Conservation (phyloP, 140 eudicot species). For the Flaveria floridana region DNA sequence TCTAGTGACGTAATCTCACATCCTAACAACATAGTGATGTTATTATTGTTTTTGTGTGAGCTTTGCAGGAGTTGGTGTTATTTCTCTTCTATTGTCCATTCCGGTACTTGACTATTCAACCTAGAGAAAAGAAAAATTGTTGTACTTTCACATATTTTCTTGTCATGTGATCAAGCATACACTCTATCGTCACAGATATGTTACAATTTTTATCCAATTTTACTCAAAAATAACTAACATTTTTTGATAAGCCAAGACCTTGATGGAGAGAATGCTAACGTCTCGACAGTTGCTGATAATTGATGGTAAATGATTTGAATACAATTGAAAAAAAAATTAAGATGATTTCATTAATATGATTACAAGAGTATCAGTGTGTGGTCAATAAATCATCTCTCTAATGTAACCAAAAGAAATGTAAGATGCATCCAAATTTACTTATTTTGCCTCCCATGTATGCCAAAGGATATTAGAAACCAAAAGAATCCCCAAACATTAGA, state of each 20-base stretch:
- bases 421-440: background rate
- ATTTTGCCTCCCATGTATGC: background rate
- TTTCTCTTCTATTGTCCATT: background rate
- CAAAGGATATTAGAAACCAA: background rate
- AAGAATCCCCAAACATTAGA: background rate
- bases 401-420: background rate
- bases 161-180: background rate
- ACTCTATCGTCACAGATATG: background rate
- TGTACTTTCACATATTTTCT: background rate
- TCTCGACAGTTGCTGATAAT: background rate
- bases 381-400: background rate
- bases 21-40: background rate
- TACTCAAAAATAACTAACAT: background rate
- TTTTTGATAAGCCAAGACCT: background rate
- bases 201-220: background rate
- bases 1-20: background rate
- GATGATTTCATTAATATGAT: background rate
- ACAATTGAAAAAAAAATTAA: background rate
- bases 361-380: background rate
- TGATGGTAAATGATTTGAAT: background rate
- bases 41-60: slow-evolving; percentile 10
- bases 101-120: background rate
- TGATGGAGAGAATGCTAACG: background rate
- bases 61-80: background rate
- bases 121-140: background rate